Percentiles rank a stretch among this genome's conserved stretches.
These are phyloP conservation scores for Cercospora zeae-maydis DNA, from an alignment of 2,329 filamentous ascomycete species.

Conservation along the genomic window DNA sequence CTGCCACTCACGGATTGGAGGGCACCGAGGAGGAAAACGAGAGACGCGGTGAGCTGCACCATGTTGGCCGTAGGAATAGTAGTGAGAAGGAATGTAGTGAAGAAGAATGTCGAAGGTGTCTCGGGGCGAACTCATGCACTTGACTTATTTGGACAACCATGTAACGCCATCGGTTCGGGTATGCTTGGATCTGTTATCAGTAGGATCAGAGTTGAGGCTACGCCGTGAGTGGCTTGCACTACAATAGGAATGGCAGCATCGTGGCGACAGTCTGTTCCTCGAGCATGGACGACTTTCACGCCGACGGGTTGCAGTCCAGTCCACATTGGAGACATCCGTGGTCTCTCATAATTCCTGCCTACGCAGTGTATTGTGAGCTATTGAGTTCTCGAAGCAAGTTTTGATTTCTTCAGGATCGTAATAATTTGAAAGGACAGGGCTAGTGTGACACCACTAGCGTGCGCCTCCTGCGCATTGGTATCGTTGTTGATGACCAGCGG, in stretches of 20 bases:
- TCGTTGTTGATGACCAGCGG: neutral
- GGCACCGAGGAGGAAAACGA: neutral
- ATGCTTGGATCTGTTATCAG: neutral
- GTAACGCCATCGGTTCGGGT: neutral
- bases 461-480: neutral
- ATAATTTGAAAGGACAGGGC: neutral
- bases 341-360: neutral
- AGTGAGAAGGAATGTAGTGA: neutral
- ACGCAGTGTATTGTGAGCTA: neutral
- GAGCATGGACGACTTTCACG: neutral
- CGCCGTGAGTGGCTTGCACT: neutral
- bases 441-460: neutral
- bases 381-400: neutral
- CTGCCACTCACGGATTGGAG: neutral
- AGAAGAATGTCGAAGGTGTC: neutral
- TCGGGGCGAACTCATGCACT: neutral
- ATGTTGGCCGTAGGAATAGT: neutral
- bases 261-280: neutral
- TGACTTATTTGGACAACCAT: neutral
- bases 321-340: neutral
- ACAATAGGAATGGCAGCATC: neutral
- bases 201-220: neutral
- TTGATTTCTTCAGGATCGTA: neutral
- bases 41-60: neutral
- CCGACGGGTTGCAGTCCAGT: neutral